Base-by-base conservation (phyloP, 2,329 filamentous ascomycete genomes). In the Fusarium citri region DNA sequence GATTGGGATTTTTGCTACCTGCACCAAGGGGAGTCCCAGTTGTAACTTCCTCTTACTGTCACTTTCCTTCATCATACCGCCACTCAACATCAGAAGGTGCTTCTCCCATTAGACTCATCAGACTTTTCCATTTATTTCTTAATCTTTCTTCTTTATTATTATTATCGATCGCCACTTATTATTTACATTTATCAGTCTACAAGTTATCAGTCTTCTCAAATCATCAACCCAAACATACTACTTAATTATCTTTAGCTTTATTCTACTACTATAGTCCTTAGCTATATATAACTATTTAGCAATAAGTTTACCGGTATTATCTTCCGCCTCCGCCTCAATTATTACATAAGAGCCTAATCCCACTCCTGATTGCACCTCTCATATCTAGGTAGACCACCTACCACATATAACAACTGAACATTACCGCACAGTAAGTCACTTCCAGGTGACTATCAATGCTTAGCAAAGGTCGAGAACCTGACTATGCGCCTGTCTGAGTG, bases 91-190 rank as follows among this genome's bases (percentile, higher is more conserved):
- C n/a, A 1, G 37, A 40, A 20, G 11, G 10, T 14, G 6, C 37
- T 40, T n/a, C 3, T 40, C 37, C 2, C 8, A 12, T 12, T 20
- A 40, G 2, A 18, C 11, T 20, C 1, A 41, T 20, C 2, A 20
- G 6, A 20, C 1, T 6, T 41, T 41, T 41, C 3, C 3, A 4
- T 14, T 41, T 20, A 0, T 8, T 11, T 20, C 6, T 20, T 4
- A 20, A 41, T 41, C 37, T 41, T 41, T 20, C n/a, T 41, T 41
- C 37, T 11, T 12, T 11, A 6, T 40, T 6, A 12, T 40, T 6
- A 7, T 40, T 10, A 40, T 40, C 37, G 6, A 7, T 40, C 2
- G 37, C 37, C 10, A 7, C 6, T 40, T 5, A 9, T 34, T 4
- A 20, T 40, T 40, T 0, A 40, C 37, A 40, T 18, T 40, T 8